Conservation (phyloP, 2,329 filamentous ascomycete species). For the Neofusicoccum cordaticola region DNA sequence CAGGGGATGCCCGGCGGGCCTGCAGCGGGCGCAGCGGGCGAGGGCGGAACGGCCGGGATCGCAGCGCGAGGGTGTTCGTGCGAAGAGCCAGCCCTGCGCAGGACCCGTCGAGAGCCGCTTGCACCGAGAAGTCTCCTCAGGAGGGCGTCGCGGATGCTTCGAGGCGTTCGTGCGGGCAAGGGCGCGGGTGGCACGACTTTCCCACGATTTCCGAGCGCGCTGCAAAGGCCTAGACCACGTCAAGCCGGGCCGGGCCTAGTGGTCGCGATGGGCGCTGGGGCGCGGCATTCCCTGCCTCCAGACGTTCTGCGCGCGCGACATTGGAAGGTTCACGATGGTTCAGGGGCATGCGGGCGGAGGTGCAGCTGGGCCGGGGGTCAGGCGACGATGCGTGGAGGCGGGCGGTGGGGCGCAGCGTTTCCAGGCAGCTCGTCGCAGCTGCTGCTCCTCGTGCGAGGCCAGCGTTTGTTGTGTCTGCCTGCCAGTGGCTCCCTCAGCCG, state of each 20-base stretch:
- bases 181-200: conserved; percentile 1
- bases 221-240: not conserved
- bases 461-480: not conserved
- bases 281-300: not conserved
- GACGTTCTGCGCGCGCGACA: not conserved
- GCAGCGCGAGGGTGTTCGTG: not conserved
- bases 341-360: not conserved
- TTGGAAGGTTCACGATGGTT: not conserved
- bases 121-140: not conserved
- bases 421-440: not conserved
- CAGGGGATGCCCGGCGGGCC: not conserved
- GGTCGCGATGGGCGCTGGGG: not conserved
- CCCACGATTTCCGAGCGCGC: not conserved
- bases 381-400: not conserved
- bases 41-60: conserved; percentile 1
- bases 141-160: conserved; percentile 2
- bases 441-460: not conserved
- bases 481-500: not conserved
- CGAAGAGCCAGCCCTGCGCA: not conserved
- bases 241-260: conserved; percentile 1
- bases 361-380: not conserved
- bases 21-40: not conserved
- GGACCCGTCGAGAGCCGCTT: not conserved
- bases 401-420: not conserved
- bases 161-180: not conserved